Evolutionary conservation across 352 stramenopile species (phyloP).

Genomic region (Phytophthora aleatoria): DNA sequence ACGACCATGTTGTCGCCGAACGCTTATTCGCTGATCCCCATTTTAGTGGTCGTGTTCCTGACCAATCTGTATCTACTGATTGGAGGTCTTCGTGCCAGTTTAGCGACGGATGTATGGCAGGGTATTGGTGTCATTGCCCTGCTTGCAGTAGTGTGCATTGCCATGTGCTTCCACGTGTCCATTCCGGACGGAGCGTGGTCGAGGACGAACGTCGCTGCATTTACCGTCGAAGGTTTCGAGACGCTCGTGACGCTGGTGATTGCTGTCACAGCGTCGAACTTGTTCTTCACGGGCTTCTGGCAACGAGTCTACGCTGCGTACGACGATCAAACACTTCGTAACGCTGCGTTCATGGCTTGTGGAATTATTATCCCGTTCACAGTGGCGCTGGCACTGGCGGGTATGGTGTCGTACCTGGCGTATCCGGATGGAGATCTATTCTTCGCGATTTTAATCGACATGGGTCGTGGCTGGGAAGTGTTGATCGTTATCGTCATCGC

Average conservation of each 20-base stretch:
- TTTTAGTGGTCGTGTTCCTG: conserved; percentile 69
- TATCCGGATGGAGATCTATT: conserved; percentile 66
- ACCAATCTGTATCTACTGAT: conserved; percentile 78
- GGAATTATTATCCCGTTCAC: conserved; percentile 72
- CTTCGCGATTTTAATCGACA: conserved; percentile 76
- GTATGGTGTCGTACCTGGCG: conserved; percentile 73
- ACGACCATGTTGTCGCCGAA: conserved; percentile 52
- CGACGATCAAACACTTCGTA: conserved; percentile 57
- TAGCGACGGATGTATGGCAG: conserved; percentile 79
- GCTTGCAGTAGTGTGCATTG: conserved; percentile 62
- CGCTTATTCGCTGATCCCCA: conserved; percentile 42
- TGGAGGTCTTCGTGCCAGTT: conserved; percentile 69
- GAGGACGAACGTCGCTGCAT: conserved; percentile 57
- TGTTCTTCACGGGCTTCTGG: conserved; percentile 86
- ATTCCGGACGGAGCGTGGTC: conserved; percentile 58
- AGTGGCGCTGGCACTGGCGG: conserved; percentile 61
- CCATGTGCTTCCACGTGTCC: conserved; percentile 58
- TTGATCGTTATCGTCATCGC: conserved; percentile 72
- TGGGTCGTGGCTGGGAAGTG: conserved; percentile 68
- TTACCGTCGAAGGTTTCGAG: conserved; percentile 69
- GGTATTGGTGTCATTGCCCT: conserved; percentile 66
- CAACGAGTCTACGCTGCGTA: conserved; percentile 71
- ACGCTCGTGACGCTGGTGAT: conserved; percentile 74
- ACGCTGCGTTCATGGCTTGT: conserved; percentile 46
- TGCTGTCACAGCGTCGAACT: conserved; percentile 59